These are phyloP conservation scores for Candida maesae DNA, from an alignment of 805 yeast species.

Conservation along the genomic window DNA sequence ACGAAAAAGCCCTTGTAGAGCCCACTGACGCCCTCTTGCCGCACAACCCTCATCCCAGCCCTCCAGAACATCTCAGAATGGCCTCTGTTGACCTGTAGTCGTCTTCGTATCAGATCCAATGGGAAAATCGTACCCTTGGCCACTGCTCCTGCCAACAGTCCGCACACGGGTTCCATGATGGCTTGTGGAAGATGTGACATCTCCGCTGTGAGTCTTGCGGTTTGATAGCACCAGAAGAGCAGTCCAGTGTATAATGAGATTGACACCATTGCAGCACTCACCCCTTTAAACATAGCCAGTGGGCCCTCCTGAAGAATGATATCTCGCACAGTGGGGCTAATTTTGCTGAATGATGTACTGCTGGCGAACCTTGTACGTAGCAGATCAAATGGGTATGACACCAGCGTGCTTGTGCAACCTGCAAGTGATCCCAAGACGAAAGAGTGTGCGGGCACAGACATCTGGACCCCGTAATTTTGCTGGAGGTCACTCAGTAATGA, in stretches of 20 bases:
- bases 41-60: slow-evolving; percentile 35
- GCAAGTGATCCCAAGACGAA: slow-evolving; percentile 69
- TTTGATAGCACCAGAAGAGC: slow-evolving; percentile 68
- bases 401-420: slow-evolving; percentile 67
- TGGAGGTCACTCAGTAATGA: slow-evolving; percentile 34
- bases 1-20: slow-evolving; percentile 72
- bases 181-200: slow-evolving; percentile 14
- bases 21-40: slow-evolving; percentile 59
- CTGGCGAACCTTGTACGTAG: slow-evolving; percentile 84
- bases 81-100: slow-evolving; percentile 61
- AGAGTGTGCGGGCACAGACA: slow-evolving; percentile 31
- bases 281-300: slow-evolving; percentile 47
- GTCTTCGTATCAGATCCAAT: slow-evolving; percentile 73
- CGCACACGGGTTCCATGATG: slow-evolving; percentile 51
- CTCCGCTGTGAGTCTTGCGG: slow-evolving; percentile 19
- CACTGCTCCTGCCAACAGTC: slow-evolving; percentile 70
- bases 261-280: slow-evolving; percentile 49
- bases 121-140: slow-evolving; percentile 82
- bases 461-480: slow-evolving; percentile 5
- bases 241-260: slow-evolving; percentile 70
- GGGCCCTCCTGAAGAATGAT: slow-evolving; percentile 41
- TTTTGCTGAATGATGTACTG: slow-evolving; percentile 31
- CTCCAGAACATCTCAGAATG: slow-evolving; percentile 27
- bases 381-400: slow-evolving; percentile 89
- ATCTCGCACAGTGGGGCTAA: slow-evolving; percentile 26